A percentile compares a stretch with the other conserved stretches of the same genome.
These are phyloP conservation scores for Vitis rotundifolia DNA, from an alignment of 164 flowering plant genomes.

Conservation along the genomic window DNA sequence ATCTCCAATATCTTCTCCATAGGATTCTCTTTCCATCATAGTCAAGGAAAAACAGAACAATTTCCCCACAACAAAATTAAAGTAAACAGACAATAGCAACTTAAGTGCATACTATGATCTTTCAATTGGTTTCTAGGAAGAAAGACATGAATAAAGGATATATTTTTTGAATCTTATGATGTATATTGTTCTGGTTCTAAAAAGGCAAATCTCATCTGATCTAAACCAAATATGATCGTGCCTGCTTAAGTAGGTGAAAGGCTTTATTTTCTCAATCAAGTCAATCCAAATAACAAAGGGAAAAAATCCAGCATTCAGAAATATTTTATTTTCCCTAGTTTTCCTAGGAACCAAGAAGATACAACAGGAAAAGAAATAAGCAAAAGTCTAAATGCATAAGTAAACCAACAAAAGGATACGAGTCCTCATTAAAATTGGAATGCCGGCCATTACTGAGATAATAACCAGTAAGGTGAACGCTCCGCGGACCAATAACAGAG, in stretches of 20 bases:
- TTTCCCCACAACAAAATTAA: not conserved
- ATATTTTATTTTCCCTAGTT: no score
- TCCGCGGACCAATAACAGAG: constrained; percentile 59
- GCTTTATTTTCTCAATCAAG: no score
- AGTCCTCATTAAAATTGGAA: constrained; percentile 21
- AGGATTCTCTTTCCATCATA: constrained; percentile 28
- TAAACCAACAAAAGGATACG: constrained; percentile 41
- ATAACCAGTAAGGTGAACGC: constrained; percentile 57
- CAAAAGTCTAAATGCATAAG: not conserved
- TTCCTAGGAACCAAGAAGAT: not conserved
- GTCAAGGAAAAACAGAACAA: constrained; percentile 15
- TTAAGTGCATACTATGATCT: no score
- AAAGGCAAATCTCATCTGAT: no score
- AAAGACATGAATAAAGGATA: no score
- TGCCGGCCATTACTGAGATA: constrained; percentile 18
- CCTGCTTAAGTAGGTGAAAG: no score
- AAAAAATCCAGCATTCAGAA: no score
- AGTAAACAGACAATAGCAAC: not conserved
- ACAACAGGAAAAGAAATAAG: not conserved
- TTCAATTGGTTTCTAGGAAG: no score
- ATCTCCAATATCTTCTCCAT: constrained; percentile 44
- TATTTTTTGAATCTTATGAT: no score
- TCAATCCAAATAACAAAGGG: no score
- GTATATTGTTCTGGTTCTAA: no score
- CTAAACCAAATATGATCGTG: no score